phyloP scores from a whole-genome alignment of 1,139 yeast genomes.

The Yamadazyma aaseri region DNA sequence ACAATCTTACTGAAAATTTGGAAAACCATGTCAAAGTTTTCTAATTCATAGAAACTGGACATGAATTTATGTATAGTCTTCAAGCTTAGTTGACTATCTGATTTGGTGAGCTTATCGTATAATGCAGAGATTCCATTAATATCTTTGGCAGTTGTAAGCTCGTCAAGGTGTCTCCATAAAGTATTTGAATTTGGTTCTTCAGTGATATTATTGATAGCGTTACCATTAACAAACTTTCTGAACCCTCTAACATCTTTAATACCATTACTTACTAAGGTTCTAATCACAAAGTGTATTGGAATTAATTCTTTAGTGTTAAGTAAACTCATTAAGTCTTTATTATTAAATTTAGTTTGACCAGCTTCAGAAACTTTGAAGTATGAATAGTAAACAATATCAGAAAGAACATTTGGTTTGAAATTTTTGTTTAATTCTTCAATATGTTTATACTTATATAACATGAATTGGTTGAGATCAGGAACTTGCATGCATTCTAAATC shows the following conservation, averaged over 20 bases:
- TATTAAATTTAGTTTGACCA: conserved; percentile 22
- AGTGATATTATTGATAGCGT: conserved; percentile 2
- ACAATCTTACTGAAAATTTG: conserved; percentile 34
- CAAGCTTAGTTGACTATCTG: conserved; percentile 15
- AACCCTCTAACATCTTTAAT: conserved; percentile 3
- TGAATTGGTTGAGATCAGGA: background rate
- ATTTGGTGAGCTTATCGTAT: conserved; percentile 1
- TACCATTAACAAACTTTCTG: background rate
- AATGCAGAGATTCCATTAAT: background rate
- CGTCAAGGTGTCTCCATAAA: conserved; percentile 4
- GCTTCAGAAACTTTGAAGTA: conserved; percentile 31
- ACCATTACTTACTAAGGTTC: conserved; percentile 1
- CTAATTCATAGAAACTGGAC: conserved; percentile 33
- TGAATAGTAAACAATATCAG: conserved; percentile 33
- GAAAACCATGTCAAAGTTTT: conserved; percentile 31
- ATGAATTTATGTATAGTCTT: conserved; percentile 33
- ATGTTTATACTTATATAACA: conserved; percentile 1
- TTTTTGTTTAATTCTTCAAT: conserved; percentile 9
- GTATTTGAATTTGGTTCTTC: conserved; percentile 9
- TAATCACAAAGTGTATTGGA: background rate
- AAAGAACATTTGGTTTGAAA: background rate
- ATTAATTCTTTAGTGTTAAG: conserved; percentile 30
- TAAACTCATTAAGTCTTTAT: conserved; percentile 28
- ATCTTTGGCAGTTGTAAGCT: background rate
- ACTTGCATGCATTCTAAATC: conserved; percentile 26